Conservation (phyloP, 1,284 basidiomycete genomes). For the Exsudoporus floridanus region DNA sequence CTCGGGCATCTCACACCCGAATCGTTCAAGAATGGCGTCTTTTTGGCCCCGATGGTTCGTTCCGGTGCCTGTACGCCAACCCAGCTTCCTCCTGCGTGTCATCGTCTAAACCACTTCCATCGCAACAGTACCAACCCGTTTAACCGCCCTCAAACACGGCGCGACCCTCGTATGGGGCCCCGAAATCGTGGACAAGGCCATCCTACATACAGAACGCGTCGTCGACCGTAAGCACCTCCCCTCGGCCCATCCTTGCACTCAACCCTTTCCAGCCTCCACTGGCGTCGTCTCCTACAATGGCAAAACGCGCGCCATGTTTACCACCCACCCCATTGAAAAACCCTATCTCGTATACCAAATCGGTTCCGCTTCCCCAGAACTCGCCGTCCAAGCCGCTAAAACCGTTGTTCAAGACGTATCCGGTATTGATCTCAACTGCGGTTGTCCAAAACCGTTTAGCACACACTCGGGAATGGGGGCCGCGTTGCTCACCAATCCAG, state of each 20-base stretch:
- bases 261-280: slow-evolving; percentile 57
- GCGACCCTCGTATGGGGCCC: slow-evolving; percentile 97
- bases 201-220: slow-evolving; percentile 79
- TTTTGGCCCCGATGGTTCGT: slow-evolving; percentile 94
- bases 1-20: slow-evolving; percentile 57
- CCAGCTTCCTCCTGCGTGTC: not conserved
- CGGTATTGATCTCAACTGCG: slow-evolving; percentile 94
- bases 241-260: not conserved
- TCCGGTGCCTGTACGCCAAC: slow-evolving; percentile 76
- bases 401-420: slow-evolving; percentile 87
- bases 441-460: slow-evolving; percentile 95
- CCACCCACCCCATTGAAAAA: slow-evolving; percentile 93
- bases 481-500: slow-evolving; percentile 88
- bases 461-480: slow-evolving; percentile 97
- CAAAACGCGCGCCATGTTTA: slow-evolving; percentile 83
- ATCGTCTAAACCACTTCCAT: slow-evolving; percentile 1
- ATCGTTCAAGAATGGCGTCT: slow-evolving; percentile 78
- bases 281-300: slow-evolving; percentile 90
- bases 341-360: slow-evolving; percentile 91
- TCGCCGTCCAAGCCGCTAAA: slow-evolving; percentile 90
- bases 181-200: slow-evolving; percentile 95
- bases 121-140: slow-evolving; percentile 70
- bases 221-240: slow-evolving; percentile 71
- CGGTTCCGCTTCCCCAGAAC: slow-evolving; percentile 84
- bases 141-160: slow-evolving; percentile 90